phyloP scores from a whole-genome alignment of 2,329 filamentous ascomycete species.

The Phaeophleospora eucalypticola region DNA sequence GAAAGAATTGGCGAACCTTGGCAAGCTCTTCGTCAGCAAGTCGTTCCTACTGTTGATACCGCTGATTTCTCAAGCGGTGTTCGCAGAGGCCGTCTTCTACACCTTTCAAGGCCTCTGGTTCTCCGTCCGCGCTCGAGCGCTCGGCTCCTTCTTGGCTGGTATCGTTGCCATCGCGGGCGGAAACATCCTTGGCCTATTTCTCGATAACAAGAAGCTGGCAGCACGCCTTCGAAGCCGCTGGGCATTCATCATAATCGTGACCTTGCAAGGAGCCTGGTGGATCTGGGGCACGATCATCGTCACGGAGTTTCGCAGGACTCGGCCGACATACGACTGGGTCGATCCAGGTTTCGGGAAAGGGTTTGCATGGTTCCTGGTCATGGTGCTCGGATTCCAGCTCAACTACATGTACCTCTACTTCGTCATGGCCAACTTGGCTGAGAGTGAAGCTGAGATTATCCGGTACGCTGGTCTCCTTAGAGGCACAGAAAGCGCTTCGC shows the following conservation, averaged over 20 bases:
- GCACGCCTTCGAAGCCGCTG: slow-evolving; percentile 53
- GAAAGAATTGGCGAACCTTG: slow-evolving; percentile 58
- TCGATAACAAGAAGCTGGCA: slow-evolving; percentile 56
- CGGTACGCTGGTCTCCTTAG: slow-evolving; percentile 64
- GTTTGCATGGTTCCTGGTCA: slow-evolving; percentile 65
- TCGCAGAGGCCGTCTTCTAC: slow-evolving; percentile 67
- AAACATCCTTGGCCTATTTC: slow-evolving; percentile 62
- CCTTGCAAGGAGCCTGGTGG: slow-evolving; percentile 67
- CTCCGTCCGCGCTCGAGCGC: slow-evolving; percentile 61
- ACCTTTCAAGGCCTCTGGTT: slow-evolving; percentile 63
- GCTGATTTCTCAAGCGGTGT: slow-evolving; percentile 67
- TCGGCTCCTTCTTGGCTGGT: slow-evolving; percentile 67
- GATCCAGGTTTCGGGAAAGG: slow-evolving; percentile 60
- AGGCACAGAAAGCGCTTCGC: slow-evolving; percentile 68
- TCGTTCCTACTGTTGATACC: slow-evolving; percentile 62
- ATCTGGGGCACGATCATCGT: slow-evolving; percentile 65
- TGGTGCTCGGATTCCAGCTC: slow-evolving; percentile 64
- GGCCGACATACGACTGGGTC: slow-evolving; percentile 64
- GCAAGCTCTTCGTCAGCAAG: slow-evolving; percentile 56
- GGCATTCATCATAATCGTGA: slow-evolving; percentile 52
- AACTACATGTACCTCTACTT: slow-evolving; percentile 75
- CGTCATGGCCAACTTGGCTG: slow-evolving; percentile 62
- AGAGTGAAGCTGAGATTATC: slow-evolving; percentile 60
- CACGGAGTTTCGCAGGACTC: slow-evolving; percentile 54
- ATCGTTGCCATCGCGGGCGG: slow-evolving; percentile 62